Evolutionary conservation across 2,329 filamentous ascomycete species (phyloP).

Genomic region (Calycina herbarum): DNA sequence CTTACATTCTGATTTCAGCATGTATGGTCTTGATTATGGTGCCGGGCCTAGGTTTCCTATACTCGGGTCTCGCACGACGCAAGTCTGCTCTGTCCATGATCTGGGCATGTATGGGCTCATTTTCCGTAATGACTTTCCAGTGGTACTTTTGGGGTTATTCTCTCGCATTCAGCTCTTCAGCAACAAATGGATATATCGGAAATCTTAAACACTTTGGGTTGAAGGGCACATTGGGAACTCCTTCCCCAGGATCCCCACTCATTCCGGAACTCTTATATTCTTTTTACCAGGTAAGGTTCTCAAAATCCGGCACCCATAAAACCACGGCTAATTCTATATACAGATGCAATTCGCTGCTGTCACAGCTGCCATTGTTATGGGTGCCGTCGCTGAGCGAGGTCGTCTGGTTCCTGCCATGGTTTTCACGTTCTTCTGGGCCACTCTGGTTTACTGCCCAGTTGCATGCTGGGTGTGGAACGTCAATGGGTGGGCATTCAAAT

Average conservation of each 20-base stretch:
- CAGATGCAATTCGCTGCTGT: constrained; percentile 97
- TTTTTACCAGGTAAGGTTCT: constrained; percentile 78
- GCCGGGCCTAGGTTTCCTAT: constrained; percentile 94
- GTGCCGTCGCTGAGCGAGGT: constrained; percentile 90
- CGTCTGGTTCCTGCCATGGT: constrained; percentile 92
- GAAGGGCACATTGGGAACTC: constrained; percentile 76
- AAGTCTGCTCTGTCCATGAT: constrained; percentile 97
- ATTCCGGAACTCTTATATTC: constrained; percentile 89
- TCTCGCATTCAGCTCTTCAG: constrained; percentile 80
- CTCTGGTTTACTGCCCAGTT: constrained; percentile 93
- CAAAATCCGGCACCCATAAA: neutral
- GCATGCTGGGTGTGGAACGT: constrained; percentile 96
- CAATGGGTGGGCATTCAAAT: constrained; percentile 89
- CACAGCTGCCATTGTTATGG: constrained; percentile 87
- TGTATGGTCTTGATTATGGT: constrained; percentile 97
- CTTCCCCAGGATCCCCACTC: constrained; percentile 85
- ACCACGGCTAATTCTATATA: neutral
- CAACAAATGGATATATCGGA: constrained; percentile 88
- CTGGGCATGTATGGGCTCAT: constrained; percentile 94
- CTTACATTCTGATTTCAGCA: constrained; percentile 85
- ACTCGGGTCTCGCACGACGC: constrained; percentile 93
- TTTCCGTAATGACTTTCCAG: constrained; percentile 90
- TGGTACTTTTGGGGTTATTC: constrained; percentile 99
- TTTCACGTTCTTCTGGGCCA: constrained; percentile 95
- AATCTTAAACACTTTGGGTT: constrained; percentile 87